Evolutionary conservation across 2,329 filamentous ascomycete genomes (phyloP), one percentile per base, ranked within the genome.

Genomic region (Calonectria hawksworthii): DNA sequence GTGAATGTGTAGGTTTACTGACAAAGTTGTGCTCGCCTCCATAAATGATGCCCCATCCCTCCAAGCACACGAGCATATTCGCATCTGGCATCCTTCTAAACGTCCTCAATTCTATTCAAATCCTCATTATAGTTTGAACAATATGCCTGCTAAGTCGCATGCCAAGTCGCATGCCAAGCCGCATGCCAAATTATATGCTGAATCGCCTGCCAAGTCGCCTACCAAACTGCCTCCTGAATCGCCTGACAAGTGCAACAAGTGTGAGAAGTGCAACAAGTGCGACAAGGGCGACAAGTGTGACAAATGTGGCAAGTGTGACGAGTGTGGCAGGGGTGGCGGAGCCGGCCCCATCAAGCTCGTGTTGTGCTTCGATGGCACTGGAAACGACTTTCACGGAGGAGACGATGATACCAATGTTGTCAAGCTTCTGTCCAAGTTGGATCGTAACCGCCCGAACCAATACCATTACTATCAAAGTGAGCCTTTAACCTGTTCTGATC

Each of bases 361-460:
- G 6, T 82, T 89, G 16, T 89, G 86, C 79, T 89, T 89, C 68
- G 88, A 89, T 73, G 88, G 88, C 41, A 89, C 87, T 2, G 88
- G 88, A 5, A 88, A 88, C 74, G 84, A 83, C 0, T 89, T 88
- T 75, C 87, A 80, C 11, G 87, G 87, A 9, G 85, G 86, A 61
- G 86, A 87, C 73, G 83, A 86, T 6, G 89, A 91, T 78, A 90
- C 88, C 18, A 91, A 91, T 69, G 87, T 91, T 2, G 86, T 90
- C 65, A 90, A 90, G 78, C 82, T 91, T 16, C 83, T 87, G 47
- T 83, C 82, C 66, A 87, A 87, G 80, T 76, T 90, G 28, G 87
- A 90, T 66, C 85, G 88, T 23, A 84, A 86, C 63, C 77, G 85
- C 36, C 84, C 86, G 3, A 75, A 83, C 26, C 88, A 89, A 70